phyloP scores from a whole-genome alignment of 2,329 filamentous ascomycete species.

The Aspergillus glaucus region DNA sequence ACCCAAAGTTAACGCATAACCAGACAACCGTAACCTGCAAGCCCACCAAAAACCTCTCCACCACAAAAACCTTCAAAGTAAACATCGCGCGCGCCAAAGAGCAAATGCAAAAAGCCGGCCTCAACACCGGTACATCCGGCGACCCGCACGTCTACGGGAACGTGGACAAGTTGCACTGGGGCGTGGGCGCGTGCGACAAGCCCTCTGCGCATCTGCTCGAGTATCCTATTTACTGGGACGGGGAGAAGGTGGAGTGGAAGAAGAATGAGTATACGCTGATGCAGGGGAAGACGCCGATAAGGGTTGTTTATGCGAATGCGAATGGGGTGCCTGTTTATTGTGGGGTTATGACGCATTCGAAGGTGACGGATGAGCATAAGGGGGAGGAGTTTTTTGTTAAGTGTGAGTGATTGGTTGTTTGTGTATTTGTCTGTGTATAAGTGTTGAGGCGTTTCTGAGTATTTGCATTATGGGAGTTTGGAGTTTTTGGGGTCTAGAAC shows the following conservation, averaged over 20 bases:
- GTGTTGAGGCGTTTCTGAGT: no score
- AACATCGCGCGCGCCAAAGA: not conserved
- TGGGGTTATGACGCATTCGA: not conserved
- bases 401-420: not conserved
- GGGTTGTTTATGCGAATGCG: not conserved
- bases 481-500: no score
- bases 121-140: not conserved
- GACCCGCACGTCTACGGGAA: not conserved
- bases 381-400: not conserved
- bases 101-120: not conserved
- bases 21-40: not conserved
- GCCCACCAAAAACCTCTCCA: not conserved
- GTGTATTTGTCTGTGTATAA: no score
- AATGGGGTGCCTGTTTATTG: not conserved
- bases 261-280: not conserved
- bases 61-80: not conserved
- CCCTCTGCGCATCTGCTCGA: not conserved
- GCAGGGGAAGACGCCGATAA: not conserved
- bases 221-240: not conserved
- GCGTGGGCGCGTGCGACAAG: not conserved
- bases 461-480: no score
- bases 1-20: not conserved
- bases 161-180: not conserved
- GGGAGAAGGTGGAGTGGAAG: not conserved
- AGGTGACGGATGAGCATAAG: not conserved